These are phyloP conservation scores for Fusarium mangiferae DNA, from an alignment of 2,329 filamentous ascomycete species.

Conservation along the genomic window DNA sequence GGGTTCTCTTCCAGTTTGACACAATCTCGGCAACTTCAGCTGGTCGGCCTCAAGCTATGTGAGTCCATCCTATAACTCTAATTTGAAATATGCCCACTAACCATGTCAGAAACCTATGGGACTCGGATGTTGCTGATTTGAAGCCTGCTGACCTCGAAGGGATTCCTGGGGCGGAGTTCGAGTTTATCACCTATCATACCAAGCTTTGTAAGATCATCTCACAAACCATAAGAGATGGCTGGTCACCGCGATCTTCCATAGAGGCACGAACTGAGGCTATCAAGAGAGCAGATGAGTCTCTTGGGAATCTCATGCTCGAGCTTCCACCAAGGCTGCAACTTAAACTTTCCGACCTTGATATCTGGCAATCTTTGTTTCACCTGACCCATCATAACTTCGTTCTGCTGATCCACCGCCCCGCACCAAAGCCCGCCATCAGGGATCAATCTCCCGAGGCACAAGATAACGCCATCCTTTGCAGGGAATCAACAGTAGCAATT, in stretches of 20 bases:
- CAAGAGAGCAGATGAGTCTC: neutral
- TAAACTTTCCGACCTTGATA: neutral
- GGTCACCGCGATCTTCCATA: neutral
- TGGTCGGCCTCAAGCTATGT: slow-evolving; percentile 13
- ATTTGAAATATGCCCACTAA: neutral
- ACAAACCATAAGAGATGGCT: neutral
- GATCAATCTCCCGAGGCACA: neutral
- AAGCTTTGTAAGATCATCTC: slow-evolving; percentile 14
- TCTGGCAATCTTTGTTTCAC: slow-evolving; percentile 3
- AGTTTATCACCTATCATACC: neutral
- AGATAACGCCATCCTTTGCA: neutral
- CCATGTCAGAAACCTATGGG: neutral
- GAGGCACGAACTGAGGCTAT: neutral
- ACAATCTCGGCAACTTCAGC: slow-evolving; percentile 7
- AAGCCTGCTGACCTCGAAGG: neutral
- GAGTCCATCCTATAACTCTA: neutral
- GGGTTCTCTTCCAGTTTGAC: slow-evolving; percentile 16
- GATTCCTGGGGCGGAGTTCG: neutral
- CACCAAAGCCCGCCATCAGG: neutral
- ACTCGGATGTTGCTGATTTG: neutral
- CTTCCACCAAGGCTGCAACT: neutral
- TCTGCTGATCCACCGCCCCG: neutral
- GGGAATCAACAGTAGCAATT: slow-evolving; percentile 3
- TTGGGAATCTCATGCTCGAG: neutral
- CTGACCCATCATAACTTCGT: slow-evolving; percentile 1